A percentile compares a stretch with the other conserved stretches of the same genome.
Conservation (phyloP, 176 grass and related monocot genomes). For the Leersia perrieri region DNA sequence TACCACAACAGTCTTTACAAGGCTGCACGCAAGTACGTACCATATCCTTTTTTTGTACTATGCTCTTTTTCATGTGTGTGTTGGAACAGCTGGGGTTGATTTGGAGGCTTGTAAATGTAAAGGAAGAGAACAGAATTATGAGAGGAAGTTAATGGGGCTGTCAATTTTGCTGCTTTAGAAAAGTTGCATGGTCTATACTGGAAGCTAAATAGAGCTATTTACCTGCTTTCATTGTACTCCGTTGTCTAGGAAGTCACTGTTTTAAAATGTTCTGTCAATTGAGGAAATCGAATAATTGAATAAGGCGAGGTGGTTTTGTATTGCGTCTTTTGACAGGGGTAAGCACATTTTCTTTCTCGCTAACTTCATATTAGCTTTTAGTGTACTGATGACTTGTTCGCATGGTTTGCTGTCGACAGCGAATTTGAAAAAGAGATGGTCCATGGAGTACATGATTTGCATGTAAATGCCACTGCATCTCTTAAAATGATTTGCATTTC, state of each 20-base stretch:
- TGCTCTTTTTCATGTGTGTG: neutral
- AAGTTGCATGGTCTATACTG: neutral
- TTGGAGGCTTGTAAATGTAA: neutral
- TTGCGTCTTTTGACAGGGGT: no score
- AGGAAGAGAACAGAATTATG: neutral
- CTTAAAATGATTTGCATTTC: no score
- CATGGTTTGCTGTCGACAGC: no score
- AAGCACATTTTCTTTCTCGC: no score
- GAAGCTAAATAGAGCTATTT: neutral
- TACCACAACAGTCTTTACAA: neutral
- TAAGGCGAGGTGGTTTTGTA: no score
- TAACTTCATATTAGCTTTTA: no score
- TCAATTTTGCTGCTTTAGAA: neutral
- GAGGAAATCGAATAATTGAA: no score
- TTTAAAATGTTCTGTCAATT: neutral
- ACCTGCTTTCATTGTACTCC: neutral
- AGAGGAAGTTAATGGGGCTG: neutral
- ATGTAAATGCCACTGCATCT: no score
- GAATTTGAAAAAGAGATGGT: no score
- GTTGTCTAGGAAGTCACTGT: neutral
- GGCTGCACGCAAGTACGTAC: neutral
- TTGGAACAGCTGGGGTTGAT: neutral
- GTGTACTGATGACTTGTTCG: no score
- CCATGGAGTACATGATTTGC: no score
- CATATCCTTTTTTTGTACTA: neutral